Base-by-base conservation (phyloP, 225 moss, liverwort and hornwort genomes). In the Polytrichum commune region DNA sequence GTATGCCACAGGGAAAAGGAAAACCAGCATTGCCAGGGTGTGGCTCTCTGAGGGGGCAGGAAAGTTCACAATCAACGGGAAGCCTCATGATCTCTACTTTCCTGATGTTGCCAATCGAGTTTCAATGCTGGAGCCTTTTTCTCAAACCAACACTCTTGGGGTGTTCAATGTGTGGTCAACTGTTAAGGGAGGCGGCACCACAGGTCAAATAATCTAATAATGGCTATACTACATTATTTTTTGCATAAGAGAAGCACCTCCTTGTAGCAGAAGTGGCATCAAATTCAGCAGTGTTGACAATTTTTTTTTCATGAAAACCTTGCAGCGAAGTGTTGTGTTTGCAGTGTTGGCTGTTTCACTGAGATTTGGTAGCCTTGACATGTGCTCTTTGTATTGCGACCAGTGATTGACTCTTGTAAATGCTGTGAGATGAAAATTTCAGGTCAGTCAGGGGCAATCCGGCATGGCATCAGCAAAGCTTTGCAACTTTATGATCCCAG, bases 401-500 rank as follows among this genome's bases (percentile, higher is more conserved):
- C 25, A 25, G 10, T 60, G 60, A 60, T 60, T 60, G 7, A n/a
- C 7, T 6, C 26, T 27, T 18, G 16, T 27, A 23, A 63, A 29
- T 63, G 7, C 7, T 63, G 63, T 74, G 30, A 32, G 60, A 60
- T 30, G 5, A 26, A 63, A 16, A 46, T 53, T 80, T 54, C 83
- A 96, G 96, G 96, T 69, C 96, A 96, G 81, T 93, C 96, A 16
- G 96, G 96, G 60, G 96, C 96, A 67, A 75, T 96, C 26, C 85
- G 96, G 33, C 96, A 96, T 74, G 93, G 96, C 62, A 93, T 96
- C 19, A 96, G 96, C 83, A 92, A 96, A 85, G 96, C 96, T 55
- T 74, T 96, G 71, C 96, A 93, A 75, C 87, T 96, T 58, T 96
- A 77, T 80, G 92, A 96, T 76, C 96, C 96, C 80, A 81, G 54